Conservation (phyloP, 331 rosid species). For the Phaseolus coccineus region DNA sequence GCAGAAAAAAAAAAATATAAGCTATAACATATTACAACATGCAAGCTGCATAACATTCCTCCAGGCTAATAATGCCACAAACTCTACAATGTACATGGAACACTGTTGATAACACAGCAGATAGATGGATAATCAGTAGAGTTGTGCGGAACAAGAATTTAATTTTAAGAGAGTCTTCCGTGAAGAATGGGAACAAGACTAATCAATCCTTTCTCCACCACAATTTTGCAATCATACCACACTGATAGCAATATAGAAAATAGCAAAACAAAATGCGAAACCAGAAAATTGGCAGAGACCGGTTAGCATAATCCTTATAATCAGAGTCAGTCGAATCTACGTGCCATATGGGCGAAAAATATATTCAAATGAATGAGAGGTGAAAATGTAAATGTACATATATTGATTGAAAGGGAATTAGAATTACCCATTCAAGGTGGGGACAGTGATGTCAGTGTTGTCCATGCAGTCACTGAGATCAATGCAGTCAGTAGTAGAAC, state of each 20-base stretch:
- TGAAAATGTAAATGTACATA: no score
- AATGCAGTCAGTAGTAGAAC: conserved; percentile 57
- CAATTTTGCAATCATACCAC: background rate
- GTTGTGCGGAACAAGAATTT: background rate
- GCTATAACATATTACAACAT: background rate
- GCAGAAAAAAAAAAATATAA: conserved; percentile 8
- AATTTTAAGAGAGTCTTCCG: background rate
- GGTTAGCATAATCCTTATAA: background rate
- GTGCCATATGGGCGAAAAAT: background rate
- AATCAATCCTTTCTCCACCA: background rate
- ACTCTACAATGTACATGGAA: background rate
- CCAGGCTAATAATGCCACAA: background rate
- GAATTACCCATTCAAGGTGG: conserved; percentile 87
- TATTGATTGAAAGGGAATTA: background rate
- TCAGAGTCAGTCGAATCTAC: background rate
- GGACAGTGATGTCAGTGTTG: conserved; percentile 68
- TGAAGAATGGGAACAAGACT: background rate
- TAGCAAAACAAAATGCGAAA: background rate
- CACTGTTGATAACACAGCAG: background rate
- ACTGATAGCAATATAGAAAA: no score
- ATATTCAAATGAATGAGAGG: background rate
- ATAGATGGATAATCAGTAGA: background rate
- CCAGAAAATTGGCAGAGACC: conserved; percentile 17
- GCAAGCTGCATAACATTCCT: background rate
- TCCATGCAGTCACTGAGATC: conserved; percentile 83